phyloP scores from a whole-genome alignment of 257 asterid genomes.

The Plantago elongata region DNA sequence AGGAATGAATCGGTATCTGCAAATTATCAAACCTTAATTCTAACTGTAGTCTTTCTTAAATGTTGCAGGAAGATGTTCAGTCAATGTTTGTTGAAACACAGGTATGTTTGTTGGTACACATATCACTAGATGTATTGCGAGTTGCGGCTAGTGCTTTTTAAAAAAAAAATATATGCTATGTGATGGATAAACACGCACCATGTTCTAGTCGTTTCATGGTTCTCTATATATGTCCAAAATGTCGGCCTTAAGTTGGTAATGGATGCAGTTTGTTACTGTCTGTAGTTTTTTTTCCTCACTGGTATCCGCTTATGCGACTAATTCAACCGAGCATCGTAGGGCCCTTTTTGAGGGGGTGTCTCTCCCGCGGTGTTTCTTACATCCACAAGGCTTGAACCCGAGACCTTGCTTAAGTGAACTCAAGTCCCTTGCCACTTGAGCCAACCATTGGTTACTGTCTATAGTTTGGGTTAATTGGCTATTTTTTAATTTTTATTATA shows the following conservation, averaged over 20 bases:
- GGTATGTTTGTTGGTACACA: slow-evolving; percentile 29
- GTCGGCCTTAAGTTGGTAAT: not conserved
- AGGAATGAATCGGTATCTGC: not conserved
- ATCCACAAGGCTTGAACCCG: too few species aligned
- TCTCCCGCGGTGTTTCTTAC: too few species aligned
- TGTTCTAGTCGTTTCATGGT: not conserved
- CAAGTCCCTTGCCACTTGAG: too few species aligned
- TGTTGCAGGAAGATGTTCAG: slow-evolving; percentile 59
- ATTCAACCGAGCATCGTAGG: too few species aligned
- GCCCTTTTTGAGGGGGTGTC: too few species aligned
- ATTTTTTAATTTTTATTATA: too few species aligned
- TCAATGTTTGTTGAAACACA: slow-evolving; percentile 46
- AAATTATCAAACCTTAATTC: slow-evolving; percentile 3
- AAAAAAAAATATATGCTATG: not conserved
- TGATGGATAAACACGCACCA: not conserved
- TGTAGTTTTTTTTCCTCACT: too few species aligned
- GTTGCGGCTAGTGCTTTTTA: not conserved
- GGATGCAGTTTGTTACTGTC: slow-evolving; percentile 1
- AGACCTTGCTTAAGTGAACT: too few species aligned
- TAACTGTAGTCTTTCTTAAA: slow-evolving; percentile 16
- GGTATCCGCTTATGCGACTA: too few species aligned
- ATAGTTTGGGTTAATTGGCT: slow-evolving; percentile 1
- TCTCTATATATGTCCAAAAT: not conserved
- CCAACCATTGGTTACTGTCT: too few species aligned
- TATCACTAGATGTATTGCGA: too few species aligned